Percentiles rank a stretch among this genome's conserved stretches.
phyloP scores from a whole-genome alignment of 140 eudicot genomes.

The Cichorium intybus region DNA sequence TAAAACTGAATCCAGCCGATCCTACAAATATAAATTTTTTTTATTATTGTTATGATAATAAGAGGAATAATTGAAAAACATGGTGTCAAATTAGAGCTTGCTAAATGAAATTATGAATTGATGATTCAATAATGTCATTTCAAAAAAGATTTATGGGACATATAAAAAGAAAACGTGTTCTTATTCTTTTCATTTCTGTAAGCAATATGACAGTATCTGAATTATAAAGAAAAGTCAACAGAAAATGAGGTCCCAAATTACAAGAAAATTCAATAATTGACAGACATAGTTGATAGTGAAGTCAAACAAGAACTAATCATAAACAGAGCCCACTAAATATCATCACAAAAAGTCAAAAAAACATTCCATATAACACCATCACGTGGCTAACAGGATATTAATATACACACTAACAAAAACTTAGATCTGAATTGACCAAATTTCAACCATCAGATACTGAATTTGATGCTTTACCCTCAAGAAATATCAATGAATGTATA shows the following conservation, averaged over 20 bases:
- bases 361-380: slow-evolving; percentile 38
- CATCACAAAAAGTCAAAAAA: slow-evolving; percentile 23
- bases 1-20: slow-evolving; percentile 66
- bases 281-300: slow-evolving; percentile 11
- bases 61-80: background rate
- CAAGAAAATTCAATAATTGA: background rate
- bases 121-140: slow-evolving; percentile 5
- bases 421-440: slow-evolving; percentile 19
- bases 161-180: slow-evolving; percentile 21
- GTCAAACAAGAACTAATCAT: slow-evolving; percentile 22
- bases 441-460: slow-evolving; percentile 1
- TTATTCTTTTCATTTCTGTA: background rate
- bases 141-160: no score
- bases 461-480: background rate
- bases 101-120: background rate
- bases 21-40: slow-evolving; percentile 46
- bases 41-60: background rate
- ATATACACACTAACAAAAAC: slow-evolving; percentile 18
- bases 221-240: slow-evolving; percentile 33
- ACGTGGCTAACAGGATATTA: slow-evolving; percentile 19
- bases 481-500: background rate
- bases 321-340: slow-evolving; percentile 28
- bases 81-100: background rate
- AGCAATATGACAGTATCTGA: slow-evolving; percentile 9
- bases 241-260: slow-evolving; percentile 17